phyloP scores from a whole-genome alignment of 306 rosid species.

The Castanopsis chinensis region DNA sequence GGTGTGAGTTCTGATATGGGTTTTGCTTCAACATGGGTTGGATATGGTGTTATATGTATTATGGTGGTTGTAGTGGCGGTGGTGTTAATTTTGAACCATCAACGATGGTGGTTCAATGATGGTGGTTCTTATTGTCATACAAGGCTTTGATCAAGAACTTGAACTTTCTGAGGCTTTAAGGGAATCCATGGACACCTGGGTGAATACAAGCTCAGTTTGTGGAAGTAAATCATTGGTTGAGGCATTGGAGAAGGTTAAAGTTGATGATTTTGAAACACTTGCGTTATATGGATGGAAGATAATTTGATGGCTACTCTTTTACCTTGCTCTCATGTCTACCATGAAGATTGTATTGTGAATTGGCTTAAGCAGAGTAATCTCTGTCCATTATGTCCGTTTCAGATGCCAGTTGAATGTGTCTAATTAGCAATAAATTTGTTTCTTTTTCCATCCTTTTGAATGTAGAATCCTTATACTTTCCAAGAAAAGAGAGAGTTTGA shows the following conservation, averaged over 20 bases:
- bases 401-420: neutral
- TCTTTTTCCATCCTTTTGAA: neutral
- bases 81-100: no score
- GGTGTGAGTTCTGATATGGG: no score
- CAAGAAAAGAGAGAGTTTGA: no score
- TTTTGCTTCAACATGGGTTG: no score
- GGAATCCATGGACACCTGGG: neutral
- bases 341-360: neutral
- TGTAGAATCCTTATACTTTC: neutral
- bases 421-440: neutral
- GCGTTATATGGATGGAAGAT: slow-evolving; percentile 7
- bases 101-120: neutral
- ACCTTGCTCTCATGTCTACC: slow-evolving; percentile 8
- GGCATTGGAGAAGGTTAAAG: slow-evolving; percentile 4
- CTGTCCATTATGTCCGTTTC: neutral
- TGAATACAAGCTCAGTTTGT: neutral
- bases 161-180: neutral
- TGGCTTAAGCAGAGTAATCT: neutral
- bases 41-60: no score
- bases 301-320: neutral
- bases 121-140: neutral
- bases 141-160: neutral
- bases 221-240: neutral
- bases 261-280: neutral
- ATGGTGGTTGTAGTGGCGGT: no score